Base-by-base conservation (phyloP, 169 alveolate genomes). In the Ichthyophthirius multifiliis region DNA sequence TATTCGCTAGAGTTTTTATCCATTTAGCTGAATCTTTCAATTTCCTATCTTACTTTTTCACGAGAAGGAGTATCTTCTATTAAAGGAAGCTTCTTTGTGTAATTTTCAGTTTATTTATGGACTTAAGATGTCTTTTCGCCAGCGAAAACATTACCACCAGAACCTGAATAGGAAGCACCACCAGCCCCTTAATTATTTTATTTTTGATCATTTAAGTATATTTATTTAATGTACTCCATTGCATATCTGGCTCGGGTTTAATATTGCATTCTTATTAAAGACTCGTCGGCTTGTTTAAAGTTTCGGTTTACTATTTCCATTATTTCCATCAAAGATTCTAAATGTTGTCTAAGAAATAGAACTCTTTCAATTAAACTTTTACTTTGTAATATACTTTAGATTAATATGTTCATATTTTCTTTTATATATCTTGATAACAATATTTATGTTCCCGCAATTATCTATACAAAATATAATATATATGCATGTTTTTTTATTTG, bases 151-250 rank as follows among this genome's bases (percentile, higher is more conserved):
- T 63, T 15, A 20, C 75, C 73, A 35, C 78, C 23, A 15, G 39
- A 65, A 12, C 65, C 65, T 18, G 41, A 34, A 5, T 6, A 12
- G 55, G n/a, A 20, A 39, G 30, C 10, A 63, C 74, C 18, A 16
- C 12, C 20, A 31, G 5, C 5, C 30, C 78, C 78, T 18, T 23
- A 63, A 20, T 43, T 44, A 37, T 34, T 47, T 43, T 45, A 43
- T 64, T 44, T 30, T 0, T 74, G 27, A 65, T 45, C 77, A 13
- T 55, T 65, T 12, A 79, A 67, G 47, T 79, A 79, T 23, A 63
- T 55, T 47, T 65, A 79, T 79, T 64, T 79, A 32, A 79, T 79
- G 20, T 79, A 79, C 47, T 79, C 85, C 65, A 75, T 79, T 16
- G 85, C 62, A n/a, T 65, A 43, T 20, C 65, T 47, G 6, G 85